Evolutionary conservation across 495 filamentous ascomycete species (phyloP), one percentile per base, ranked within the genome.

Genomic region (Parathielavia appendiculata): DNA sequence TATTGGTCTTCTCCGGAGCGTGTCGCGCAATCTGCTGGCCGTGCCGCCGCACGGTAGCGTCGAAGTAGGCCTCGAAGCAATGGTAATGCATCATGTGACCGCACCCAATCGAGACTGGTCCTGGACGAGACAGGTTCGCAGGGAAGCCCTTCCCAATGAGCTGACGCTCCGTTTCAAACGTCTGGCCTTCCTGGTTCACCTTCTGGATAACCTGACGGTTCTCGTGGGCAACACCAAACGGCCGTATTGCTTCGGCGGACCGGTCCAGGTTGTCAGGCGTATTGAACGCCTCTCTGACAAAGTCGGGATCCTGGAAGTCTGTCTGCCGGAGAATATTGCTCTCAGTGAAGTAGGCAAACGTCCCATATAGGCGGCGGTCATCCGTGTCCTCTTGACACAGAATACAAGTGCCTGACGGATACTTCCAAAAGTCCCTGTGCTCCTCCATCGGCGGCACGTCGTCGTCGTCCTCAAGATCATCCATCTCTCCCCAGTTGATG

Each of bases 71-170:
- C 62, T 97, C 92, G 65, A 97, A 99, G 71, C 93, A 99, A 35
- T 82, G 83, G 66, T 89, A 99, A 68, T 99, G 93, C 93, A 99
- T 99, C 61, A 97, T 92, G 70, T 99, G 93, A 7, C 91, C 92
- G 72, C 93, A 99, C 32, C 92, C 89, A 41, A 89, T 90, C 9
- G 91, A 84, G 7, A 97, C 88, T 5, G 92, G 89, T 0, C 91
- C 95, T n/a, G 80, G 77, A 40, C 78, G 76, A 10, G 81, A 83
- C 40, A 84, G 80, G 23, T 77, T 75, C 11, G 83, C 71, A 5
- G 90, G 86, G 65, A 96, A 97, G 2, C 93, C 93, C 71, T 91
- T 92, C 46, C 91, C 92, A 19, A 97, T 80, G 17, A 84, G 85
- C 74, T 95, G 86, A 55, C 88, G 84, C 63, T 93, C 91, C 38